Evolutionary conservation across 805 yeast species (phyloP).

Genomic region (Candida ponderosae): DNA sequence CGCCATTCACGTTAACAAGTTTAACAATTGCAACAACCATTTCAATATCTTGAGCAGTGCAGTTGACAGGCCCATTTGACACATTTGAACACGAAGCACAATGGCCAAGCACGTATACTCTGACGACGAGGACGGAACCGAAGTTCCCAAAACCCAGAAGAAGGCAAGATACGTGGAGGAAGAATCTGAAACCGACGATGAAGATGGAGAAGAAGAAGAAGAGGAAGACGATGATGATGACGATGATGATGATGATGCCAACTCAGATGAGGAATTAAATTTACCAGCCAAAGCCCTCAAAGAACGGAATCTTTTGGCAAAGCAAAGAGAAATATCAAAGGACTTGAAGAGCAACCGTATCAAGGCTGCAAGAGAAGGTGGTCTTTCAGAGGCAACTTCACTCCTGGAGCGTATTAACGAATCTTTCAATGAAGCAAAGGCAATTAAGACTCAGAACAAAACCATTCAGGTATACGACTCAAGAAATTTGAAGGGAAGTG

Average conservation of each 20-base stretch:
- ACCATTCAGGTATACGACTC: slow-evolving; percentile 54
- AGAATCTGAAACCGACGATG: not conserved
- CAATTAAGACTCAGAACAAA: slow-evolving; percentile 26
- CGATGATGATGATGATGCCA: not conserved
- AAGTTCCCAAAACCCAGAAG: too few relatives aligned
- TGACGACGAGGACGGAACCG: too few relatives aligned
- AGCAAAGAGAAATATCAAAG: slow-evolving; percentile 23
- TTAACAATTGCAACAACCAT: too few relatives aligned
- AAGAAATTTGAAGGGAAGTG: slow-evolving; percentile 49
- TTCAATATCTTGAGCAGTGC: too few relatives aligned
- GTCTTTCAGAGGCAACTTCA: slow-evolving; percentile 37
- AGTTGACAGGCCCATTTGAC: too few relatives aligned
- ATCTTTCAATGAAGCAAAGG: slow-evolving; percentile 35
- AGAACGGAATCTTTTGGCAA: slow-evolving; percentile 23
- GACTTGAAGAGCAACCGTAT: slow-evolving; percentile 32
- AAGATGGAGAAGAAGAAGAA: not conserved
- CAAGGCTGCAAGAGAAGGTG: slow-evolving; percentile 51
- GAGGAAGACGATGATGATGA: slow-evolving; percentile 1
- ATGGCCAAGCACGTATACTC: too few relatives aligned
- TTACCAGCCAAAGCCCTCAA: not conserved
- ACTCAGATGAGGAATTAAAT: slow-evolving; percentile 1
- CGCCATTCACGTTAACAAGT: too few relatives aligned
- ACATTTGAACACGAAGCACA: too few relatives aligned
- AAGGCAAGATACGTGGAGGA: slow-evolving; percentile 5
- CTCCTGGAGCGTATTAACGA: slow-evolving; percentile 38